These are phyloP conservation scores for Colletotrichum spinosum DNA, from an alignment of 2,329 filamentous ascomycete species.

Conservation along the genomic window DNA sequence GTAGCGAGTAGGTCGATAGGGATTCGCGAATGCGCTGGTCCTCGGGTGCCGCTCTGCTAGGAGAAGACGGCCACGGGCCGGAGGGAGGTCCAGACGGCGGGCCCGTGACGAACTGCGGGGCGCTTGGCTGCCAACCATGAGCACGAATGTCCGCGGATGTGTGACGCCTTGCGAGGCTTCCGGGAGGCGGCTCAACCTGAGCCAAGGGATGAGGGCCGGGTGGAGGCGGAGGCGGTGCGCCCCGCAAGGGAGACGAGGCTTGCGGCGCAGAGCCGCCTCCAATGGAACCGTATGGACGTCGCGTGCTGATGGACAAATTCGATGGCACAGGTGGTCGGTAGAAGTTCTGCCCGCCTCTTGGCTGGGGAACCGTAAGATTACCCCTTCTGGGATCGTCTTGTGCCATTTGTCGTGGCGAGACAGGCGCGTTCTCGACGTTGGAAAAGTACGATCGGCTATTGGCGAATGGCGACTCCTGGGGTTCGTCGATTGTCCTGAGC, in stretches of 20 bases:
- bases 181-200: conserved; percentile 70
- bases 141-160: conserved; percentile 96
- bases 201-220: conserved; percentile 74
- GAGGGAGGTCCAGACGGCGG: conserved; percentile 63
- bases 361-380: conserved; percentile 72
- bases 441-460: conserved; percentile 75
- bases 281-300: conserved; percentile 88
- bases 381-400: conserved; percentile 84
- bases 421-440: conserved; percentile 78
- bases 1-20: conserved; percentile 65
- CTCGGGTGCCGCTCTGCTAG: conserved; percentile 60
- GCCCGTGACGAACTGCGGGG: conserved; percentile 60
- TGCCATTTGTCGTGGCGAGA: conserved; percentile 88
- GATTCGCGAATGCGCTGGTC: conserved; percentile 69
- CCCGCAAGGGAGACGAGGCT: conserved; percentile 79
- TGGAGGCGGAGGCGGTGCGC: conserved; percentile 73
- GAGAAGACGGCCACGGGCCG: conserved; percentile 66
- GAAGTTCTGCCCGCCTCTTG: conserved; percentile 65
- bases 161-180: conserved; percentile 83
- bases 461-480: conserved; percentile 74
- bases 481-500: conserved; percentile 69
- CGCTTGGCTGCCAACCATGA: conserved; percentile 78
- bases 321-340: conserved; percentile 84
- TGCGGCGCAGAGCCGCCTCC: conserved; percentile 74
- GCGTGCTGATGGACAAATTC: conserved; percentile 81